These are phyloP conservation scores for Trichoderma pleuroti DNA, from an alignment of 2,329 filamentous ascomycete species.

Conservation along the genomic window DNA sequence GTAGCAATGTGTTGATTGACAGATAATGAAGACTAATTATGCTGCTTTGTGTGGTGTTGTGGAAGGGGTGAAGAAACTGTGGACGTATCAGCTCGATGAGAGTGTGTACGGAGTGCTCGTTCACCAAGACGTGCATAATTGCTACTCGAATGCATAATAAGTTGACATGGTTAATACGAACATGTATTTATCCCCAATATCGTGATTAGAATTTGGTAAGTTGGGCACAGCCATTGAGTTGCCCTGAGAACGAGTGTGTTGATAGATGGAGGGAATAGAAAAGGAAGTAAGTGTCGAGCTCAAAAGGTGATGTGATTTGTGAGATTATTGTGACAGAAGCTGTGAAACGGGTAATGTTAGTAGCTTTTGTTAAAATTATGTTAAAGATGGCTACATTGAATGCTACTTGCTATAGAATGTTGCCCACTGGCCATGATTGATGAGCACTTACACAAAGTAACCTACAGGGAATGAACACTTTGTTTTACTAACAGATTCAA, in stretches of 20 bases:
- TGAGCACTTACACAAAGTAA: background rate
- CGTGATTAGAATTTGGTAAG: background rate
- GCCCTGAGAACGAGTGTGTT: background rate
- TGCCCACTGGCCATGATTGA: background rate
- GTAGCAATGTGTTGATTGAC: background rate
- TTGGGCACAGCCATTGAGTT: background rate
- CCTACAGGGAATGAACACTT: background rate
- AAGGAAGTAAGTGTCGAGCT: background rate
- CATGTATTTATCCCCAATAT: background rate
- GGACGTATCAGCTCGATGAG: background rate
- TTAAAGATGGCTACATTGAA: background rate
- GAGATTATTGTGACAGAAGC: background rate
- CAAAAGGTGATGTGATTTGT: background rate
- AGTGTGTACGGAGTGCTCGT: background rate
- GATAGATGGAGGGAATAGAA: background rate
- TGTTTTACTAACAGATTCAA: background rate
- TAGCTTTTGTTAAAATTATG: background rate
- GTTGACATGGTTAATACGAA: background rate
- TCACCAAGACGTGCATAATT: background rate
- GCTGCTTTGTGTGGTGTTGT: background rate
- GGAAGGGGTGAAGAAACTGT: background rate
- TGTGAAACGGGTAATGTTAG: fast-evolving
- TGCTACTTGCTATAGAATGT: background rate
- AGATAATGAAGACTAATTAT: background rate
- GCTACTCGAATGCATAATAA: background rate